Evolutionary conservation across 805 yeast genomes (phyloP).

Genomic region (Myxozyma melibiosi): DNA sequence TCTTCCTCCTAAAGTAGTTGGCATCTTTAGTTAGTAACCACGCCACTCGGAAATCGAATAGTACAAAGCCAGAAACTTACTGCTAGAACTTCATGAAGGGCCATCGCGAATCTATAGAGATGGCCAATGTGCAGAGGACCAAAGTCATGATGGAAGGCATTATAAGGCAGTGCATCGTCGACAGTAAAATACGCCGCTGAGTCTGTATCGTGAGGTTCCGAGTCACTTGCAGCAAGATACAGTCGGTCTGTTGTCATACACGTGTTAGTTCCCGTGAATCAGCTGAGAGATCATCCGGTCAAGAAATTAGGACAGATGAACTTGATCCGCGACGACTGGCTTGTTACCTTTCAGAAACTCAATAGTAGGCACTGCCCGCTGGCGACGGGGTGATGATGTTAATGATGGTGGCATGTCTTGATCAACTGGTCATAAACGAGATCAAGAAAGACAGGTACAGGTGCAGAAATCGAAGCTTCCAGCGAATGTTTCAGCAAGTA

Average conservation of each 20-base stretch:
- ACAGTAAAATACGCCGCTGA: slow-evolving; percentile 84
- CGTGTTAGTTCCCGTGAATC: no score
- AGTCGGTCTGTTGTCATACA: slow-evolving; percentile 58
- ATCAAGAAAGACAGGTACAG: no score
- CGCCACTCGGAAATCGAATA: no score
- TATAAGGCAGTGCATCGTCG: slow-evolving; percentile 88
- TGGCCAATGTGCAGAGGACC: slow-evolving; percentile 96
- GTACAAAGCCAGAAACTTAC: slow-evolving; percentile 9
- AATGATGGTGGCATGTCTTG: background rate
- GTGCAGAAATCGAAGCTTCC: no score
- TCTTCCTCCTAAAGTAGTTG: slow-evolving; percentile 53
- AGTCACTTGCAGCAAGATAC: slow-evolving; percentile 87
- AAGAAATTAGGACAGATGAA: slow-evolving; percentile 6
- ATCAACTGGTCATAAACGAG: no score
- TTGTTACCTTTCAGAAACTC: slow-evolving; percentile 44
- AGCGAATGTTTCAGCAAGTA: no score
- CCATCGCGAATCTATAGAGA: slow-evolving; percentile 91
- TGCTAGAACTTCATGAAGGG: slow-evolving; percentile 85
- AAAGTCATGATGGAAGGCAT: slow-evolving; percentile 93
- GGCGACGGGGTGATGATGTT: slow-evolving; percentile 24
- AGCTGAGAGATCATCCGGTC: no score
- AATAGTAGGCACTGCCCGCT: slow-evolving; percentile 39
- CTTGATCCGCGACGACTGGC: background rate
- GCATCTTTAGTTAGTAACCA: background rate
- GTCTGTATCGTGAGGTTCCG: slow-evolving; percentile 72